Base-by-base conservation (phyloP, 1,284 basidiomycete genomes). In the Malassezia nana region DNA sequence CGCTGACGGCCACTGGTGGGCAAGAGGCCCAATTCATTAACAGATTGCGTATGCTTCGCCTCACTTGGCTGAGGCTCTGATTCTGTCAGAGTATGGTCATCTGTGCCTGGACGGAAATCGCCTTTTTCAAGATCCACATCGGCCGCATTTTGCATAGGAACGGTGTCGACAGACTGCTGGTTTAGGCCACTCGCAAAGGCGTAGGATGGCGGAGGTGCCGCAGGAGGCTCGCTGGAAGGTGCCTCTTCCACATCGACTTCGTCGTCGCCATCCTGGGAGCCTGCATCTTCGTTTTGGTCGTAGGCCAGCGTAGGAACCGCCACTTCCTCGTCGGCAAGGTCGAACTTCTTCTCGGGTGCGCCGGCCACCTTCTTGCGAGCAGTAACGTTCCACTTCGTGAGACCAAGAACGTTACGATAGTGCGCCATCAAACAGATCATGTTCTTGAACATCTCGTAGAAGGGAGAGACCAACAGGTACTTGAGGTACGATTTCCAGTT, bases 371-470 rank as follows among this genome's bases (percentile, higher is more conserved):
- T 42, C 26, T 42, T 42, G 5, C 40, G 40, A 3, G 40, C 40
- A 2, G 40, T 42, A 10, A 42, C 40, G 26, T 42, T 42, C 40
- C 40, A 42, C n/a, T 42, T 42, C 9, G 40, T 42, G 24, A 42
- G 40, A 16, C 40, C 40, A 20, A 42, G 7, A 4, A 28, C 40
- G 40, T 42, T 42, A 16, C 40, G 40, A 24, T 42, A 42, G 26
- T 42, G 40, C 10, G 40, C 40, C 10, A 42, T 42, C 24, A 42
- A 28, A 24, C 40, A 42, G n/a, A 42, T 42, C 24, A 42, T 42
- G 9, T 42, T 42, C 40, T 42, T 42, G 13, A 42, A 28, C 40
- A 42, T 42, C 40, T 42, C 40, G n/a, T 42, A 42, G 12, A 42
- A 28, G 10, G 40, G 40, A 42, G 40, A 42, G n/a, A 42, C n/a